These are phyloP conservation scores for Oryza punctata DNA, from an alignment of 176 grass and related monocot genomes.

Conservation along the genomic window DNA sequence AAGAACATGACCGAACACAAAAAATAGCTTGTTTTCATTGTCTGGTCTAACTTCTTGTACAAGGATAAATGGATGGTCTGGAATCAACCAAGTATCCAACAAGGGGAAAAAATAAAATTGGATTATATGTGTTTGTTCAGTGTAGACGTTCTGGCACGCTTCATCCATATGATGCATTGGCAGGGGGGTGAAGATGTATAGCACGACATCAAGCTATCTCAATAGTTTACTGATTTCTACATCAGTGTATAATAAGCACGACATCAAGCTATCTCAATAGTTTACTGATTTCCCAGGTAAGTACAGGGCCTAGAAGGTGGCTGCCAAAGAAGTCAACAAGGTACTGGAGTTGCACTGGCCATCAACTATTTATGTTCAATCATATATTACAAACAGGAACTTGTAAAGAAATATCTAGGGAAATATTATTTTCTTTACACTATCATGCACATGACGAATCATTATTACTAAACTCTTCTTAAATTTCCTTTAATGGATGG, in stretches of 20 bases:
- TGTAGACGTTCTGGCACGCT: neutral
- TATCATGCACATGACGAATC: neutral
- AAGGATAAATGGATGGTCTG: neutral
- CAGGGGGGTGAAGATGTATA: neutral
- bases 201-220: neutral
- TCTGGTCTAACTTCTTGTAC: neutral
- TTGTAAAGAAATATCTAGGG: conserved; percentile 11
- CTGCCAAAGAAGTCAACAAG: neutral
- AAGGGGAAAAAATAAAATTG: neutral
- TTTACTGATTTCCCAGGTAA: neutral
- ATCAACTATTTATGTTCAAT: neutral
- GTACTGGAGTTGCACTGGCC: neutral
- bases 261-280: neutral
- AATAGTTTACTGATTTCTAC: conserved; percentile 1
- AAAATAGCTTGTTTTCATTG: conserved; percentile 1
- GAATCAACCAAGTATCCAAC: neutral
- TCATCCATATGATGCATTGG: neutral
- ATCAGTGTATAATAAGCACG: neutral
- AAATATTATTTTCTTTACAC: neutral
- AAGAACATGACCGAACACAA: neutral
- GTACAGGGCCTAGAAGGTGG: neutral
- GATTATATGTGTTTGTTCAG: neutral
- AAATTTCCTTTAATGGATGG: conserved; percentile 14
- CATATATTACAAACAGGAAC: conserved; percentile 2
- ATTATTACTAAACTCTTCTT: conserved; percentile 7